Conservation (phyloP, 148 eudicot species). For the Diospyros kaki region DNA sequence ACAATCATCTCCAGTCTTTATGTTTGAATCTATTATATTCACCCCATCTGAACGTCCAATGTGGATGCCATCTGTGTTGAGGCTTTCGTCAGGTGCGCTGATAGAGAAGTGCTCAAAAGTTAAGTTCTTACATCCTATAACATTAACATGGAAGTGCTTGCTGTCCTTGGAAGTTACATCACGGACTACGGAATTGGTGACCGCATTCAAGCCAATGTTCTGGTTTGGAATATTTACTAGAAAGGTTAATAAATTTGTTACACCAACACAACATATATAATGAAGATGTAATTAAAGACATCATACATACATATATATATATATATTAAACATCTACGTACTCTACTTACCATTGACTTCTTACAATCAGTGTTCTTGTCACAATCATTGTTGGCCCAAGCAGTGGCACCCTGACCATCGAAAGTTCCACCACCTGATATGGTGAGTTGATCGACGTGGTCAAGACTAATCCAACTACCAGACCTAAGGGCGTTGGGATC, state of each 20-base stretch:
- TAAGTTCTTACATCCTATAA: constrained; percentile 18
- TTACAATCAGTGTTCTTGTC: no score
- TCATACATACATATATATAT: neutral
- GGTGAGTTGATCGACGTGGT: neutral
- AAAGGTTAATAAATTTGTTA: no score
- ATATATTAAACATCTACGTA: neutral
- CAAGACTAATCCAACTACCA: neutral
- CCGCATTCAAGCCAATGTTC: constrained; percentile 15
- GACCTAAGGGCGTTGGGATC: no score
- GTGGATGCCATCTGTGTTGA: constrained; percentile 61
- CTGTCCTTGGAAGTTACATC: constrained; percentile 35
- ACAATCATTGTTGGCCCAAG: no score
- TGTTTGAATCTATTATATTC: constrained; percentile 25
- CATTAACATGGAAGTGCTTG: constrained; percentile 30
- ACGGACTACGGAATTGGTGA: constrained; percentile 16
- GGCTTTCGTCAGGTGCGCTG: constrained; percentile 26
- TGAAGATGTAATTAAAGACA: no score
- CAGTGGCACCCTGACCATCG: no score
- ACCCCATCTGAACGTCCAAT: constrained; percentile 26
- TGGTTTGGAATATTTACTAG: no score
- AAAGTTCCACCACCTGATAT: no score
- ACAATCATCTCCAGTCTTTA: constrained; percentile 47
- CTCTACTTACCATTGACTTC: constrained; percentile 4
- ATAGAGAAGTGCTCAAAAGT: constrained; percentile 22
- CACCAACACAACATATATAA: no score